Conservation (phyloP, 352 stramenopile species). For the Aphanomyces stellatus region DNA sequence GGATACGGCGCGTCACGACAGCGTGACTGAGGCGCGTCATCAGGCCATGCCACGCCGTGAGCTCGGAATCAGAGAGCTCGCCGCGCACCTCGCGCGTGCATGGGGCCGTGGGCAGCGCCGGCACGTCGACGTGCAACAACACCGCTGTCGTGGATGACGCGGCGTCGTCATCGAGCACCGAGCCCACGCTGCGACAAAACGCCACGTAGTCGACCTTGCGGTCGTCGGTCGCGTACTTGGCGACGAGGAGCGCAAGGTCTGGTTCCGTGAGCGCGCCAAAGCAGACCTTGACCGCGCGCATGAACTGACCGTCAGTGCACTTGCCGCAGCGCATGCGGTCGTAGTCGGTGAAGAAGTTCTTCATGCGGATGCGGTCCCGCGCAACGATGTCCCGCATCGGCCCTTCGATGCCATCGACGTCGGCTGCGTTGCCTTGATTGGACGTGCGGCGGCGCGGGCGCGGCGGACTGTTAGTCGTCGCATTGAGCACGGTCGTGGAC, state of each 20-base stretch:
- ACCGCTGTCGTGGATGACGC: slow-evolving; percentile 51
- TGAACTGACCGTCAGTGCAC: slow-evolving; percentile 69
- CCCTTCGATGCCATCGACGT: slow-evolving; percentile 43
- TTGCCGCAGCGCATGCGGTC: slow-evolving; percentile 65
- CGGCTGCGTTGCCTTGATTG: slow-evolving; percentile 25
- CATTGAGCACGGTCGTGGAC: not conserved
- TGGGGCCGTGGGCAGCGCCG: slow-evolving; percentile 28
- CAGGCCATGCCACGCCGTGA: slow-evolving; percentile 33
- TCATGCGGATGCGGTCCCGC: slow-evolving; percentile 69
- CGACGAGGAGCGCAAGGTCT: slow-evolving; percentile 46
- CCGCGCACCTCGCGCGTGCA: slow-evolving; percentile 61
- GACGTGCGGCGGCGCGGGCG: not conserved
- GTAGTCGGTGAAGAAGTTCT: slow-evolving; percentile 82
- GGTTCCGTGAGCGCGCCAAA: slow-evolving; percentile 52
- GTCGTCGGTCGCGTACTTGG: slow-evolving; percentile 49
- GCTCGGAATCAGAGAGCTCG: slow-evolving; percentile 38
- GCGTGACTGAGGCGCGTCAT: slow-evolving; percentile 57
- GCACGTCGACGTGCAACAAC: slow-evolving; percentile 33
- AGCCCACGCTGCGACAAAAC: slow-evolving; percentile 58
- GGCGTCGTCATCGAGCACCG: slow-evolving; percentile 17
- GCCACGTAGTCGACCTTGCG: slow-evolving; percentile 69
- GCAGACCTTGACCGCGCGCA: slow-evolving; percentile 67
- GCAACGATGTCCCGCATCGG: slow-evolving; percentile 46
- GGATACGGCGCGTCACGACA: slow-evolving; percentile 46
- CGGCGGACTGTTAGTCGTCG: slow-evolving; percentile 1